Evolutionary conservation across 345 rosid species (phyloP).

Genomic region (Populus euphratica): DNA sequence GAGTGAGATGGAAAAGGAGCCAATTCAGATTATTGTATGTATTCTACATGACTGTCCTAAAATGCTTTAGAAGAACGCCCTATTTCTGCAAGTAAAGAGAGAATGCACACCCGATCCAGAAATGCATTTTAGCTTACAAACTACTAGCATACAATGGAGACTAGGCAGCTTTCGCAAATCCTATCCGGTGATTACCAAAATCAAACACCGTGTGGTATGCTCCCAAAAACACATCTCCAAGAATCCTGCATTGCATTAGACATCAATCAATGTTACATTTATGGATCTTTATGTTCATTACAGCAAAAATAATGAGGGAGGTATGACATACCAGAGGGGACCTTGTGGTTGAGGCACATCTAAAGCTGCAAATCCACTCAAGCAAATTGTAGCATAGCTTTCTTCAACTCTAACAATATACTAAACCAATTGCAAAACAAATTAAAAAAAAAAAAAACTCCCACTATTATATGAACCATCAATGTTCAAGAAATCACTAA

Average conservation of each 20-base stretch:
- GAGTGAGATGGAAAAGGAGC: not conserved
- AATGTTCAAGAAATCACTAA: not conserved
- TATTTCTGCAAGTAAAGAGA: not conserved
- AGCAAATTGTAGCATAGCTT: slow-evolving; percentile 35
- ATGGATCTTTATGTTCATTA: not conserved
- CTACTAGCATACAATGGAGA: not conserved
- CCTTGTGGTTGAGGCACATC: slow-evolving; percentile 51
- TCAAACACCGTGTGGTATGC: slow-evolving; percentile 61
- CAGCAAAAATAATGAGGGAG: not conserved
- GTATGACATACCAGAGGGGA: slow-evolving; percentile 46
- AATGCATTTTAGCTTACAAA: not conserved
- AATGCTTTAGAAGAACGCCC: not conserved
- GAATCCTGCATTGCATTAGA: slow-evolving; percentile 44
- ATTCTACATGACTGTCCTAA: not conserved
- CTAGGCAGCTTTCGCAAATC: slow-evolving; percentile 49
- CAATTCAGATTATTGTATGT: not conserved
- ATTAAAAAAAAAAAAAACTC: too few relatives aligned
- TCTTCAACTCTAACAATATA: slow-evolving; percentile 37
- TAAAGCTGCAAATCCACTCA: slow-evolving; percentile 46
- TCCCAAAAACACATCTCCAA: slow-evolving; percentile 53
- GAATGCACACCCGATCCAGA: not conserved
- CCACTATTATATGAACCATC: not conserved
- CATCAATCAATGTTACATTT: not conserved
- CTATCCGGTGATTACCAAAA: slow-evolving; percentile 43
- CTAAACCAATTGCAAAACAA: slow-evolving; percentile 22